Base-by-base conservation (phyloP, 2,329 filamentous ascomycete species). In the Aspergillus versicolor region DNA sequence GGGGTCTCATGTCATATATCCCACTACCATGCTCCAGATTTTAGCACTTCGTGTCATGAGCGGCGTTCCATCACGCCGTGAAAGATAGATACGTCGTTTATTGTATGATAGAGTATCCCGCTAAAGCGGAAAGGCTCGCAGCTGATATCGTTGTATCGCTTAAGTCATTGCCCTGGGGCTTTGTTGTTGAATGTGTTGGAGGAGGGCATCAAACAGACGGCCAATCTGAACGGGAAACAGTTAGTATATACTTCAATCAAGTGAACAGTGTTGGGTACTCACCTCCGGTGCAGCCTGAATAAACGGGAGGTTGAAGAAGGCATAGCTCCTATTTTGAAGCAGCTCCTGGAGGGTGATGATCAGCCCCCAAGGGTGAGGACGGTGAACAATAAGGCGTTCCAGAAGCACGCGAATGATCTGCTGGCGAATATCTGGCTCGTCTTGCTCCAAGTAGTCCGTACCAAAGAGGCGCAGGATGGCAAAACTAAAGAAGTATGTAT, bases 321-420 rank as follows among this genome's bases (percentile, higher is more conserved):
- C 87, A 74, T 93, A 95, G 70, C 87, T 90, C 53, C 90, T 88
- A 72, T 96, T 97, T 81, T 96, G 95, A 64, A 96, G 82, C 56
- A 99, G 83, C 78, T 97, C 94, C 61, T 94, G 79, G 60, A 96
- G 83, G 37, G 92, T 93, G 61, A 92, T 88, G 71, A 97, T 88
- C 43, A 99, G 79, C 12, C 95, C 95, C 93, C 93, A 97, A 17
- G 95, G 93, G 72, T 97, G 93, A 52, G 93, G 93, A 77, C 92
- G 91, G 73, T 91, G 91, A 21, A 91, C 89, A 58, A 95, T 85
- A 46, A 97, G 80, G 48, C 94, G 86, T 80, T 99, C 94, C 38
- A 97, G 81, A 45, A 99, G 79, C 22, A 97, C 87, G 46, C 93
- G 86, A 52, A 91, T 91, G 57, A 99, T 93, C 72, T 95, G 91